Evolutionary conservation across 2,329 filamentous ascomycete species (phyloP), one percentile per base, ranked within the genome.

Genomic region (Calonectria henricotiae): DNA sequence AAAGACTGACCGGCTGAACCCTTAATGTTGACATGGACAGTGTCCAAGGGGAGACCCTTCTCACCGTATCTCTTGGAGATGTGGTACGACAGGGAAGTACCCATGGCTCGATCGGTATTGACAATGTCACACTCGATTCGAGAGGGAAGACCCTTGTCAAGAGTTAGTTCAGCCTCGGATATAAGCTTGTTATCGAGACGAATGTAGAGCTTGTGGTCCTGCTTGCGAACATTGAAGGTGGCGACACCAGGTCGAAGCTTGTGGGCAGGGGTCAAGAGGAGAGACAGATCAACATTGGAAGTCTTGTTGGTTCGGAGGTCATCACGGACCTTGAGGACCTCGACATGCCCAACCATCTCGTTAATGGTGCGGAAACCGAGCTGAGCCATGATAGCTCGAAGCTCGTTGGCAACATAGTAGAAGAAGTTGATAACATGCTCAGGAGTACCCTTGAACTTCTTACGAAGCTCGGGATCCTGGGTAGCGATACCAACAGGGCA

Each of bases 361-460:
- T 98, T 98, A 81, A 98, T 93, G 71, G 94, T 97, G 74, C 96
- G 92, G 90, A 97, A 94, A 75, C 96, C 96, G 78, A 98, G 91
- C 84, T 93, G 94, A 62, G 96, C 95, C 96, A 98, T 98, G 84
- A 98, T 97, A 41, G 95, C 94, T 80, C 96, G 92, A 69, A 98
- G 90, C 86, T 98, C 96, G 80, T 98, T 98, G 76, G 96, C 93
- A 63, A 98, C 89, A 79, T 98, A 98, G 86, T 98, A 98, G 86
- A 98, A 98, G 88, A 98, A 98, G 88, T 98, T 98, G 84, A 98
- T 98, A 68, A 98, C 95, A 77, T 98, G 94, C 85, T 98, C 96
- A 12, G 96, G 95, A 1, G 94, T 95, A 72, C 96, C 96, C 76
- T 91, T 88, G 83, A 98, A 98, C 85, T 98, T 98, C 88, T 95